A percentile compares a stretch with the other conserved stretches of the same genome.
These are phyloP conservation scores for Cercospora sp. DNA, from an alignment of 2,329 filamentous ascomycete genomes.

Conservation along the genomic window DNA sequence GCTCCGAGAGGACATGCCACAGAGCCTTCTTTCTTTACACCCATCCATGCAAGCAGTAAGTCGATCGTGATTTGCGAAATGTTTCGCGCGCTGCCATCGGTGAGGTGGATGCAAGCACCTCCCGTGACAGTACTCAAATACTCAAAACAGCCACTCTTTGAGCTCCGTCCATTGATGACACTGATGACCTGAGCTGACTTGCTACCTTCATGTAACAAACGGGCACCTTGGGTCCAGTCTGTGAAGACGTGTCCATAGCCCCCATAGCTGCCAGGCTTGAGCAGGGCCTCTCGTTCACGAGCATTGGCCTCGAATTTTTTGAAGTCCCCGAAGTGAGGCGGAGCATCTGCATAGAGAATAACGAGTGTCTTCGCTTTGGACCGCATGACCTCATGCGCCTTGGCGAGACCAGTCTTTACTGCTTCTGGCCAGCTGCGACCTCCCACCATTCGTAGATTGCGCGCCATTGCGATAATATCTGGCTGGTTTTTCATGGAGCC, in stretches of 20 bases:
- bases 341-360: slow-evolving; percentile 19
- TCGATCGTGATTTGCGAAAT: slow-evolving; percentile 22
- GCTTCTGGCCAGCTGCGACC: slow-evolving; percentile 18
- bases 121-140: slow-evolving; percentile 10
- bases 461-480: slow-evolving; percentile 12
- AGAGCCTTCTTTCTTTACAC: slow-evolving; percentile 15
- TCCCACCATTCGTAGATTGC: slow-evolving; percentile 1
- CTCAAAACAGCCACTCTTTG: slow-evolving; percentile 6
- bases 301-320: not conserved
- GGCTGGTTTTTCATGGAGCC: not conserved
- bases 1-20: not conserved
- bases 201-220: slow-evolving; percentile 9
- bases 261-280: slow-evolving; percentile 10
- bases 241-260: slow-evolving; percentile 14
- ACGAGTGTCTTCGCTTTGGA: slow-evolving; percentile 19
- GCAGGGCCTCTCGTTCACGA: slow-evolving; percentile 13
- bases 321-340: slow-evolving; percentile 13
- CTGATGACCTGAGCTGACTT: slow-evolving; percentile 20
- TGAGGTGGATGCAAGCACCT: slow-evolving; percentile 15
- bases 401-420: slow-evolving; percentile 22
- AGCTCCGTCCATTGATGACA: slow-evolving; percentile 4
- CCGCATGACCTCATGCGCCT: slow-evolving; percentile 20
- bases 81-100: not conserved
- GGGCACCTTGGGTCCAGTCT: slow-evolving; percentile 18
- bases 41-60: slow-evolving; percentile 22